Evolutionary conservation across 495 filamentous ascomycete genomes (phyloP).

Genomic region (Penicillium waksmanii): DNA sequence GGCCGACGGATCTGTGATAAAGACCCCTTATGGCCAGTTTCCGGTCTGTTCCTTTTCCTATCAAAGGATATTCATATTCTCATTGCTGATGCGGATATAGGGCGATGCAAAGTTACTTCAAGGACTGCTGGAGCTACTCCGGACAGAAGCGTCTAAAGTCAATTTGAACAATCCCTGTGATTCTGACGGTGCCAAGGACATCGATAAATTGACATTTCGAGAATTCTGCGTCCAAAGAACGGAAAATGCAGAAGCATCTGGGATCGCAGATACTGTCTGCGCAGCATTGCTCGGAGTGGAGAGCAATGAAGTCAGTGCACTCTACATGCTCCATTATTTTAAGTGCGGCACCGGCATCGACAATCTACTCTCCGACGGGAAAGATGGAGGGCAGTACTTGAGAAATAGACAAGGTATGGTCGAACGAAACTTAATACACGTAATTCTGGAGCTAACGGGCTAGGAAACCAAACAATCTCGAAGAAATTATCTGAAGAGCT

Average conservation of each 20-base stretch:
- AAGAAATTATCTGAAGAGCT: slow-evolving; percentile 27
- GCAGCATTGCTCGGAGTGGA: slow-evolving; percentile 47
- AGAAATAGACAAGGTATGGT: slow-evolving; percentile 28
- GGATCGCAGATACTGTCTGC: not conserved
- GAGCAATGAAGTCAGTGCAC: slow-evolving; percentile 41
- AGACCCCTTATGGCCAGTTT: slow-evolving; percentile 14
- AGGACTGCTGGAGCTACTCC: slow-evolving; percentile 9
- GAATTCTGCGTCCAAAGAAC: slow-evolving; percentile 9
- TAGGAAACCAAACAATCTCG: slow-evolving; percentile 37
- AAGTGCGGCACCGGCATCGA: slow-evolving; percentile 44
- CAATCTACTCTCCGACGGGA: slow-evolving; percentile 45
- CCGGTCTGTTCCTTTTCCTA: not conserved
- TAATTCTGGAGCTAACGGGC: not conserved
- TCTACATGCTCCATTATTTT: slow-evolving; percentile 54
- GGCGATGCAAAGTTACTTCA: slow-evolving; percentile 9
- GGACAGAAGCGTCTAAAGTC: slow-evolving; percentile 3
- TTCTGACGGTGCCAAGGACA: slow-evolving; percentile 11
- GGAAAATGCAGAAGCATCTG: not conserved
- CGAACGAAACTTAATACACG: not conserved
- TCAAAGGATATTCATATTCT: not conserved
- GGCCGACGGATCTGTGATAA: slow-evolving; percentile 21
- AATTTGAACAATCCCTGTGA: slow-evolving; percentile 14
- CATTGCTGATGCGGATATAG: slow-evolving; percentile 11
- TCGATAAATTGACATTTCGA: slow-evolving; percentile 6
- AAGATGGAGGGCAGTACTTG: slow-evolving; percentile 50